phyloP scores from a whole-genome alignment of 768 basidiomycete species.

The Calocybe gangraenosa region DNA sequence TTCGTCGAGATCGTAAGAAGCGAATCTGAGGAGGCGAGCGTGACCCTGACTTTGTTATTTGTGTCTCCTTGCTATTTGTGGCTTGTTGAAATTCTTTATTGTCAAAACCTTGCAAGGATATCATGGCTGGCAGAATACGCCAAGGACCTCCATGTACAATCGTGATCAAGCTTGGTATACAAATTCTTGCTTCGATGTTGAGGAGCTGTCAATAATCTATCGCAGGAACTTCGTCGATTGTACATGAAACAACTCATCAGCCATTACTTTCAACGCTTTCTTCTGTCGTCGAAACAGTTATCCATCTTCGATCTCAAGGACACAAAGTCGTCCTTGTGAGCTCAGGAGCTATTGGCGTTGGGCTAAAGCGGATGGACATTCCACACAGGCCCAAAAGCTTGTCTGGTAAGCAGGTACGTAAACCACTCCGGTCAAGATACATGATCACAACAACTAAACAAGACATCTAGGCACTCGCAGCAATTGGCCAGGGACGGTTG shows the following conservation, averaged over 20 bases:
- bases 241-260: constrained; percentile 90
- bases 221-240: constrained; percentile 92
- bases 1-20: too few species aligned
- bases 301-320: constrained; percentile 69
- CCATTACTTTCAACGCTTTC: constrained; percentile 90
- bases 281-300: constrained; percentile 86
- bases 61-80: too few species aligned
- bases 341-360: constrained; percentile 97
- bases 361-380: constrained; percentile 87
- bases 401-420: constrained; percentile 83
- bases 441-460: constrained; percentile 1
- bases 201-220: constrained; percentile 9
- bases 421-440: neutral
- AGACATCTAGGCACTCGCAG: constrained; percentile 75
- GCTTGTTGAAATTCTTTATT: too few species aligned
- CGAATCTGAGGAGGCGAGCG: too few species aligned
- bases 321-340: constrained; percentile 96
- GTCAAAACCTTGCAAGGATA: too few species aligned
- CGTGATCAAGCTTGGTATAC: constrained; percentile 80
- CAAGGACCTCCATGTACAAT: constrained; percentile 52
- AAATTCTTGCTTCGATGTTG: constrained; percentile 7
- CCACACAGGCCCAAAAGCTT: constrained; percentile 77
- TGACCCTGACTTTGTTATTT: too few species aligned
- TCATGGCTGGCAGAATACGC: constrained; percentile 21
- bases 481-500: constrained; percentile 93